Evolutionary conservation across 129 eudicot genomes (phyloP).

Genomic region (Helianthus tuberosus): DNA sequence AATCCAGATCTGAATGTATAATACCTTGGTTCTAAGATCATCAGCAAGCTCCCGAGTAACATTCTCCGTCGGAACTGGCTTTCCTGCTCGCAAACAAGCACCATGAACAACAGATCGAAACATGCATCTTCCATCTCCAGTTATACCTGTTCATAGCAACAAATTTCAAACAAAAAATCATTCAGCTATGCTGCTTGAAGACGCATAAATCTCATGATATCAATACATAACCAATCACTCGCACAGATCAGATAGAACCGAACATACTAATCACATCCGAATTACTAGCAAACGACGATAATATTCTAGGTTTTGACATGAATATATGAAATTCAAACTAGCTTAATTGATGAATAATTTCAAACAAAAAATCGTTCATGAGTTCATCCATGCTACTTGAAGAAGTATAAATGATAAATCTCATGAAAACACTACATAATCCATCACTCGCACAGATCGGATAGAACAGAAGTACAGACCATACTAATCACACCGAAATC

Average conservation of each 20-base stretch:
- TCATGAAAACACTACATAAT: no score
- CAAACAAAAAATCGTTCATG: no score
- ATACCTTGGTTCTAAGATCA: constrained; percentile 73
- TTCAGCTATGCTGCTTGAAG: not conserved
- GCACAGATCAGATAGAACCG: not conserved
- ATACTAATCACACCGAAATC: no score
- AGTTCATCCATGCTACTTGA: no score
- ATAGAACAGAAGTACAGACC: no score
- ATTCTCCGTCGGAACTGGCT: constrained; percentile 63
- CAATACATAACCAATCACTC: not conserved
- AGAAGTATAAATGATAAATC: no score
- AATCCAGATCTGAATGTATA: not conserved
- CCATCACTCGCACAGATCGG: no score
- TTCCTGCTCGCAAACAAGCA: constrained; percentile 73
- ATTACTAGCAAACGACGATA: constrained; percentile 37
- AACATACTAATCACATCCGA: constrained; percentile 50
- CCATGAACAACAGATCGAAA: constrained; percentile 88
- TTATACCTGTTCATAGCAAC: constrained; percentile 52
- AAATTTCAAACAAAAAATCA: constrained; percentile 11
- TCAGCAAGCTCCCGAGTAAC: constrained; percentile 75
- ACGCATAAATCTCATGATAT: no score
- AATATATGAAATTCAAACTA: not conserved
- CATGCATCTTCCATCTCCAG: constrained; percentile 92
- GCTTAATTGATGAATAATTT: not conserved
- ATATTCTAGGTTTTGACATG: constrained; percentile 45